Conservation (phyloP, 768 basidiomycete species). For the Leccinum longicurvipes region DNA sequence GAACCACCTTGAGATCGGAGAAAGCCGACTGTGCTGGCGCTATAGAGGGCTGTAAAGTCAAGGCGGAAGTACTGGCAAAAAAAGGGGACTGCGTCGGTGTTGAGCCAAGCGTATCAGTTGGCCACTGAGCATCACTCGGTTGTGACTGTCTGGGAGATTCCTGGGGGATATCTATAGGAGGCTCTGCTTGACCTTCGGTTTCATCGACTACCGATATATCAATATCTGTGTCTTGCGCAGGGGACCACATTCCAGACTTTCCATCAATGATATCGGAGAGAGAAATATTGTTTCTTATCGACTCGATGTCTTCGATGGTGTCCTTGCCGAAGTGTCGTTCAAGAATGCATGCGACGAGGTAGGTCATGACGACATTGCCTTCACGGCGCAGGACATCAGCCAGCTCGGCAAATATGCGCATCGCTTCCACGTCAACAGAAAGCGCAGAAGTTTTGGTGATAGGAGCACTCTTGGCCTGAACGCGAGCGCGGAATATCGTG, state of each 20-base stretch:
- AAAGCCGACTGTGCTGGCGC: slow-evolving; percentile 30
- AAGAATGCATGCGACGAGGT: slow-evolving; percentile 84
- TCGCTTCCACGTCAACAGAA: slow-evolving; percentile 60
- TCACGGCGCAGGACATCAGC: slow-evolving; percentile 61
- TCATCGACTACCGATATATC: slow-evolving; percentile 23
- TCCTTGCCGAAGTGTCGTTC: slow-evolving; percentile 84
- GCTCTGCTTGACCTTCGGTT: slow-evolving; percentile 18
- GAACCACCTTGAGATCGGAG: slow-evolving; percentile 30
- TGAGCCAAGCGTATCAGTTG: slow-evolving; percentile 30
- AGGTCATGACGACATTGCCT: slow-evolving; percentile 70
- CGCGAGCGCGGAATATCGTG: slow-evolving; percentile 73
- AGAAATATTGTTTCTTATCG: slow-evolving; percentile 53
- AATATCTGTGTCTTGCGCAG: slow-evolving; percentile 23
- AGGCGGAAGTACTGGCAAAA: slow-evolving; percentile 8
- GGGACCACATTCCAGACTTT: slow-evolving; percentile 30
- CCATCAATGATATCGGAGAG: slow-evolving; percentile 73
- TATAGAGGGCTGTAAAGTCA: slow-evolving; percentile 14
- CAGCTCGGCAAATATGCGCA: slow-evolving; percentile 62
- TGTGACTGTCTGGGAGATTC: slow-evolving; percentile 13
- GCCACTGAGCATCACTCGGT: slow-evolving; percentile 33
- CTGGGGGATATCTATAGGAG: background rate
- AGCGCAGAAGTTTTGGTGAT: slow-evolving; percentile 66
- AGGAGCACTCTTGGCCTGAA: slow-evolving; percentile 75
- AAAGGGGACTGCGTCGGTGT: slow-evolving; percentile 27
- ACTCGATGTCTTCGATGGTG: slow-evolving; percentile 72